Evolutionary conservation across 768 basidiomycete species (phyloP), one percentile per base, ranked within the genome.

Genomic region (Gymnopilus junonius): DNA sequence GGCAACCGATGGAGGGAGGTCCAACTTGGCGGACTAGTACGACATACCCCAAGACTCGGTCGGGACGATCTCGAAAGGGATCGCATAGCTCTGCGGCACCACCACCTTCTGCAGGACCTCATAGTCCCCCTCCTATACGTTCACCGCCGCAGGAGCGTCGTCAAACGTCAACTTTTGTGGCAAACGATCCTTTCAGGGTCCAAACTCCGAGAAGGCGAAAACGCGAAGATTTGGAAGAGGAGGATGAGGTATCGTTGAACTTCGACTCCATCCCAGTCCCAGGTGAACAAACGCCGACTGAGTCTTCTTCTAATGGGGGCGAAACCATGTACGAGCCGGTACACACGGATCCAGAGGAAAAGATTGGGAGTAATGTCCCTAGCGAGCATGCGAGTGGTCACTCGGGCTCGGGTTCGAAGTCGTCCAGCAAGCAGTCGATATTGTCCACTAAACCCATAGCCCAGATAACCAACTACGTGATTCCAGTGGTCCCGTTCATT

Each of bases 401-500:
- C 6, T 51, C 48, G 4, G 25, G 45, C 45, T 21, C 23, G 14
- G 15, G 17, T 17, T 51, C 48, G 17, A 51, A 51, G 29, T 31
- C 46, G 17, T 50, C 48, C 23, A 48, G 45, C 23, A 25, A 25
- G 45, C n/a, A 43, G 15, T 43, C 42, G 10, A 48, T 48, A 3
- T 51, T 51, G 10, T 51, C 48, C 14, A 31, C n/a, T 15, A 51
- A 11, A 10, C 29, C 48, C 48, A 31, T 51, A 51, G 48, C 27
- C 7, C 48, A 51, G 29, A 51, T 51, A 31, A 51, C 48, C 17
- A 20, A 32, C 29, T 31, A 51, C 48, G 48, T 51, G 29, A 51
- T 51, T 51, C 29, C n/a, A 6, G 59, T 59, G 8, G 25, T 68
- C 15, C 54, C 55, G 8, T 73, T 74, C 40, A 29, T 73, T 17